These are phyloP conservation scores for Tricholoma sp. DNA, from an alignment of 768 basidiomycete species.

Conservation along the genomic window DNA sequence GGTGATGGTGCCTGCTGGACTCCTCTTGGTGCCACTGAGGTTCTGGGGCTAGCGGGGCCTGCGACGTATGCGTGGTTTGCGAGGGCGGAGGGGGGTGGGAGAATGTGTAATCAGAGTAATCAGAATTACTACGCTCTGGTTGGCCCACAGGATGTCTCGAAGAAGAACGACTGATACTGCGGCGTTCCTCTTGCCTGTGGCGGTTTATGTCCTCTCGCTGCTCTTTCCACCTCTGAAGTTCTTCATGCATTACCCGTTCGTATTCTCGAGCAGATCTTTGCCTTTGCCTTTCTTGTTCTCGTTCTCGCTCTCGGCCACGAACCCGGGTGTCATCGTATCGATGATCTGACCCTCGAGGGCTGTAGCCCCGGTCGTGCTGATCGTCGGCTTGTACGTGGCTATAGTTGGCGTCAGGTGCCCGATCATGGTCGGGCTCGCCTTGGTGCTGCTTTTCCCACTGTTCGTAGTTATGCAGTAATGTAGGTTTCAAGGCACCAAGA, in stretches of 20 bases:
- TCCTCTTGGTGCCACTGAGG: conserved; percentile 5
- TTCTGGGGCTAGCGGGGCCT: conserved; percentile 1
- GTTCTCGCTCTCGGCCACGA: conserved; percentile 11
- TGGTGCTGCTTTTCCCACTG: conserved; percentile 47
- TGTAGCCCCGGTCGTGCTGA: conserved; percentile 21
- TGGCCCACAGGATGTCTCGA: conserved; percentile 17
- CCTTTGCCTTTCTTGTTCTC: conserved; percentile 13
- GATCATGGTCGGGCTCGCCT: conserved; percentile 25
- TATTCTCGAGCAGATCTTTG: conserved; percentile 18
- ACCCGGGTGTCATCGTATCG: not conserved
- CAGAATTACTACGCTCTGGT: conserved; percentile 12
- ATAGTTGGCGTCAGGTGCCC: conserved; percentile 20
- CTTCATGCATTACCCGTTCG: conserved; percentile 25
- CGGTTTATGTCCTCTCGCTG: conserved; percentile 26
- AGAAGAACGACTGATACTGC: conserved; percentile 8
- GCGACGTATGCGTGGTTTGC: conserved; percentile 1
- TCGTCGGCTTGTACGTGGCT: conserved; percentile 11
- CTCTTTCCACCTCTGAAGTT: conserved; percentile 33
- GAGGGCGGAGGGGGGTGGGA: conserved; percentile 23
- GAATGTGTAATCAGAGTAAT: conserved; percentile 29
- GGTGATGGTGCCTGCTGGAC: conserved; percentile 9
- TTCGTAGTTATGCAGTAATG: conserved; percentile 59
- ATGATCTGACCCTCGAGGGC: conserved; percentile 16
- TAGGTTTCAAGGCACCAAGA: conserved; percentile 59
- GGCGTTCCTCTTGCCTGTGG: conserved; percentile 28